Percentiles rank a stretch among this genome's conserved stretches.
phyloP scores from a whole-genome alignment of 1,139 yeast species.

The Suzukiozyma palmioleophila region DNA sequence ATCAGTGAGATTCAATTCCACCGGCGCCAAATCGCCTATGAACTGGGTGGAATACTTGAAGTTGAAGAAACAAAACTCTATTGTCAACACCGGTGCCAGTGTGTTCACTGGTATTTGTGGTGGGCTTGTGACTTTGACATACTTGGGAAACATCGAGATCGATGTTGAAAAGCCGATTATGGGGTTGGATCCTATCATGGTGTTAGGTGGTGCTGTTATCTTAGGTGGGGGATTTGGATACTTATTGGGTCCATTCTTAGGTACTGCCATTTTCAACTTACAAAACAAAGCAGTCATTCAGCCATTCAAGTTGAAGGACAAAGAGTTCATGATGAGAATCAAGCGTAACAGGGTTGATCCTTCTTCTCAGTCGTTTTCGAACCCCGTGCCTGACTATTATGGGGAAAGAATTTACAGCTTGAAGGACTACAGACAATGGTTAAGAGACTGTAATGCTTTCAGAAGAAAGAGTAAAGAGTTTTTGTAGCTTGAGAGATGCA shows the following conservation, averaged over 20 bases:
- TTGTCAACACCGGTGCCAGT: conserved; percentile 65
- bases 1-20: conserved; percentile 21
- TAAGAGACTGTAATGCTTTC: conserved; percentile 90
- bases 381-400: conserved; percentile 96
- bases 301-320: conserved; percentile 58
- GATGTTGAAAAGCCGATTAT: conserved; percentile 78
- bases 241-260: conserved; percentile 78
- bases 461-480: conserved; percentile 81
- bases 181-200: conserved; percentile 85
- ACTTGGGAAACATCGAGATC: conserved; percentile 73
- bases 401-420: conserved; percentile 92
- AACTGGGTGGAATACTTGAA: conserved; percentile 78
- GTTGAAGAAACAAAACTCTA: conserved; percentile 71
- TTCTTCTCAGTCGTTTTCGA: conserved; percentile 82
- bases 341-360: conserved; percentile 86
- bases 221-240: conserved; percentile 77
- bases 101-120: conserved; percentile 64
- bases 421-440: conserved; percentile 89
- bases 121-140: conserved; percentile 67
- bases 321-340: conserved; percentile 68
- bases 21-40: conserved; percentile 20
- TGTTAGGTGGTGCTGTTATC: conserved; percentile 61
- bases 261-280: conserved; percentile 62
- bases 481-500: conserved; percentile 29
- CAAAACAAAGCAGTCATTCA: conserved; percentile 44